These are phyloP conservation scores for Cryomyces minteri DNA, from an alignment of 495 filamentous ascomycete species.

Conservation along the genomic window DNA sequence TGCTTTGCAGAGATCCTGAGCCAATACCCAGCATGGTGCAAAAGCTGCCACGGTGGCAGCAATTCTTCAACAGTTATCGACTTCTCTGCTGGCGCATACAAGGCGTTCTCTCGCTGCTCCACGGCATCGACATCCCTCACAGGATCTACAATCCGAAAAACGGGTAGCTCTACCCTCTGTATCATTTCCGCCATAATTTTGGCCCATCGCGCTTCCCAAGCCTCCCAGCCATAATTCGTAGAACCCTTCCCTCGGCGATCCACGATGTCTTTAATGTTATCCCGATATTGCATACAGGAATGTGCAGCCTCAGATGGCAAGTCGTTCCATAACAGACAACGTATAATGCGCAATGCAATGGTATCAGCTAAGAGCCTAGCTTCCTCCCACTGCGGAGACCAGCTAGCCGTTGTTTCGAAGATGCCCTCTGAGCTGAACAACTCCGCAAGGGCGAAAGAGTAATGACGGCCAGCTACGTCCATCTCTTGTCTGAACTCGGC, in stretches of 20 bases:
- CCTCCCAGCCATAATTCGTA: slow-evolving; percentile 68
- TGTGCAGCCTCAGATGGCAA: slow-evolving; percentile 56
- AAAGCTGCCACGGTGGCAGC: slow-evolving; percentile 54
- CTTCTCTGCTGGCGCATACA: slow-evolving; percentile 53
- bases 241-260: slow-evolving; percentile 70
- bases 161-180: slow-evolving; percentile 34
- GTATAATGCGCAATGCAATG: slow-evolving; percentile 57
- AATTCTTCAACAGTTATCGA: slow-evolving; percentile 39
- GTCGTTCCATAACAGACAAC: slow-evolving; percentile 60
- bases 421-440: slow-evolving; percentile 56
- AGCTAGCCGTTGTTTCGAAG: slow-evolving; percentile 70
- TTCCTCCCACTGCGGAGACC: slow-evolving; percentile 76
- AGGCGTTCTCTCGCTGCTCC: slow-evolving; percentile 8
- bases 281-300: slow-evolving; percentile 56
- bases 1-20: slow-evolving; percentile 51
- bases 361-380: slow-evolving; percentile 63
- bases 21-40: slow-evolving; percentile 87
- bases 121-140: slow-evolving; percentile 5
- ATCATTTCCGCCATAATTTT: slow-evolving; percentile 65
- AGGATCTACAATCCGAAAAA: slow-evolving; percentile 11
- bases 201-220: slow-evolving; percentile 74
- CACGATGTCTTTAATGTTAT: slow-evolving; percentile 50
- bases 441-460: slow-evolving; percentile 66
- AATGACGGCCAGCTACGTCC: slow-evolving; percentile 66
- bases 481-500: slow-evolving; percentile 83